Base-by-base conservation (phyloP, 192 early-diverging fungal genomes). In the Allomyces javanicus region DNA sequence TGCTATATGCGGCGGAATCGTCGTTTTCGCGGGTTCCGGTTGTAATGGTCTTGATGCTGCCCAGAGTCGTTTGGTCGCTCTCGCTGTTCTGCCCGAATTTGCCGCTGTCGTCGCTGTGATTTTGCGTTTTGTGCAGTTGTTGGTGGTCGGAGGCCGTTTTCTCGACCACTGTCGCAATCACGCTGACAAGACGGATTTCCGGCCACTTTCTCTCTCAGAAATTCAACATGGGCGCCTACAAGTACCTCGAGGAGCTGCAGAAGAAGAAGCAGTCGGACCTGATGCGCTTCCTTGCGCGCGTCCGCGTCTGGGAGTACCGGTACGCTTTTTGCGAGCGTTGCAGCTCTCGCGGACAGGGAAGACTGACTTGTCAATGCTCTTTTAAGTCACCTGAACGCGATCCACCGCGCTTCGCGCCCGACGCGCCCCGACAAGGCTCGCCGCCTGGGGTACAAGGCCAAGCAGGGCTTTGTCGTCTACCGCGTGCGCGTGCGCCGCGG, bases 231-330 rank as follows among this genome's bases (percentile, higher is more conserved):
- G 79, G 78, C 79, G 88, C 88, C 70, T 92, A 92, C 84, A 90
- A 90, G 77, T 92, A 92, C 79, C 81, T 92, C 72, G 85, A 87
- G 78, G 93, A 96, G 84, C 86, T 98, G 69, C 85, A 89, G 80
- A 96, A 95, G 83, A 98, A 96, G 92, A 97, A 97, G 88, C 94
- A 97, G 80, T 94, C 92, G 68, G 96, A 99, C 83, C 94, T 97
- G 69, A 85, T 97, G 79, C 92, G 94, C 77, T 98, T 98, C 86
- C 86, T 98, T 72, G 86, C 92, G 76, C 90, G 95, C 74, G 88
- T 97, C 66, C 84, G 94, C 79, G 91, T 89, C 82, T 96, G 93
- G 94, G 93, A 95, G 81, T 94, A 85, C 90, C 85, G 89, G 80
- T 88, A 81, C 68, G 65, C 43, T 71, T 74, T 77, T 73, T 71